phyloP scores from a whole-genome alignment of 2,329 filamentous ascomycete species.

The Rosellinia necatrix region DNA sequence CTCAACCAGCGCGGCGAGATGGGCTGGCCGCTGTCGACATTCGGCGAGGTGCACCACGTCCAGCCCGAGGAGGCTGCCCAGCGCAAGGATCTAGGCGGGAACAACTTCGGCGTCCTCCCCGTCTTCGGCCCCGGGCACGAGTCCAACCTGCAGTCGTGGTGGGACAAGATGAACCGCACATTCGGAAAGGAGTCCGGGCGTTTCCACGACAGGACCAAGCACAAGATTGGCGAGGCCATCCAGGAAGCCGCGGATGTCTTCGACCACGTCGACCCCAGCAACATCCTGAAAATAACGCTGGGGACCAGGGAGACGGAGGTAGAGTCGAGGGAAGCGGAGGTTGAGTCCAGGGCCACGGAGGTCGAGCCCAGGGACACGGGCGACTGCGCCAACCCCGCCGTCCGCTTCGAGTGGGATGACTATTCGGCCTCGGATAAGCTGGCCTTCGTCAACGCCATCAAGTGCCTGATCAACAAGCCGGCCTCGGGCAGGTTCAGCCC shows the following conservation, averaged over 20 bases:
- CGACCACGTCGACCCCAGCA: too few relatives aligned
- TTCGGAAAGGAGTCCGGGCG: background rate
- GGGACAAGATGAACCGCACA: constrained; percentile 6
- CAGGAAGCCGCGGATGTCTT: constrained; percentile 7
- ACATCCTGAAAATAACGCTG: too few relatives aligned
- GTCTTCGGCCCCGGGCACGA: constrained; percentile 31
- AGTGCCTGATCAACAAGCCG: constrained; percentile 38
- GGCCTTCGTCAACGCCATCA: constrained; percentile 38
- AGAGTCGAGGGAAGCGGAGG: constrained; percentile 8
- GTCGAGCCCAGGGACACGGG: constrained; percentile 12
- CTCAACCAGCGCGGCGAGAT: constrained; percentile 10
- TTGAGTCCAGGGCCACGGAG: constrained; percentile 4
- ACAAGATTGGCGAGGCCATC: background rate
- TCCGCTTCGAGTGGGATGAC: constrained; percentile 42
- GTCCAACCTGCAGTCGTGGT: constrained; percentile 14
- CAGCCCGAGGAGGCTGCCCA: constrained; percentile 26
- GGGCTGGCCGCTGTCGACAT: constrained; percentile 31
- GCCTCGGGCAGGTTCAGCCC: constrained; percentile 35
- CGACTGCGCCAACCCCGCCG: constrained; percentile 37
- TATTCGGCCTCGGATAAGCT: constrained; percentile 38
- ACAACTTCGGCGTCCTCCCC: constrained; percentile 35
- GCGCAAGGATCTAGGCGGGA: constrained; percentile 32
- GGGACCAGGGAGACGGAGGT: too few relatives aligned
- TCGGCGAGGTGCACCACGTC: constrained; percentile 33
- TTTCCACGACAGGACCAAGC: background rate